Conservation (phyloP, 2,329 filamentous ascomycete species). For the Alternaria ventricosa region DNA sequence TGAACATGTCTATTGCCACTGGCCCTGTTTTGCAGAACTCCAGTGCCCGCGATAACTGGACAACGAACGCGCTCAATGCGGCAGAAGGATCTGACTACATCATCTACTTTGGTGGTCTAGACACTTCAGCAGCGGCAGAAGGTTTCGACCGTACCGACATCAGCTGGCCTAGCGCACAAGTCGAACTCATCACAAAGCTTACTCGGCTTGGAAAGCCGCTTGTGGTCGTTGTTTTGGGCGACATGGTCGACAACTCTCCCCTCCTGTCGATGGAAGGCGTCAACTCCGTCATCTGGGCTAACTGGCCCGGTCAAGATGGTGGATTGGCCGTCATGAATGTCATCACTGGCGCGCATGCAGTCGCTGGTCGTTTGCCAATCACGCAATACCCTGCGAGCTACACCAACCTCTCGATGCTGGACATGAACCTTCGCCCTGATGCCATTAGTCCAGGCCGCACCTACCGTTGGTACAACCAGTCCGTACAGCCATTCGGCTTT, state of each 20-base stretch:
- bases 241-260: conserved; percentile 60
- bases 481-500: conserved; percentile 61
- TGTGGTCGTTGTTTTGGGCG: conserved; percentile 61
- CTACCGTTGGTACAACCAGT: conserved; percentile 64
- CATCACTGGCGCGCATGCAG: conserved; percentile 57
- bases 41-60: conserved; percentile 21
- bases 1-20: conserved; percentile 47
- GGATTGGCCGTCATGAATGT: conserved; percentile 63
- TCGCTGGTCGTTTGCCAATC: conserved; percentile 61
- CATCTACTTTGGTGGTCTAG: conserved; percentile 63
- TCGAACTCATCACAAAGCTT: conserved; percentile 59
- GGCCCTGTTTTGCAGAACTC: conserved; percentile 24
- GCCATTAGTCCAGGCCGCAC: conserved; percentile 60
- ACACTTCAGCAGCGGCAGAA: conserved; percentile 61
- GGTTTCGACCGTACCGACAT: conserved; percentile 59
- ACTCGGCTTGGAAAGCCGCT: conserved; percentile 57
- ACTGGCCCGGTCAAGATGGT: conserved; percentile 67
- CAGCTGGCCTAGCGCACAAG: conserved; percentile 60
- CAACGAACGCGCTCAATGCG: conserved; percentile 23
- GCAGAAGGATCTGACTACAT: conserved; percentile 59
- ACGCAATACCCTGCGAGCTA: conserved; percentile 65
- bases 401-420: conserved; percentile 59
- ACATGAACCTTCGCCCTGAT: conserved; percentile 62
- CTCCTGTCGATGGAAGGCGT: conserved; percentile 58
- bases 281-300: conserved; percentile 62